These are phyloP conservation scores for Daldinia sp. DNA, from an alignment of 2,329 filamentous ascomycete species.

Conservation along the genomic window DNA sequence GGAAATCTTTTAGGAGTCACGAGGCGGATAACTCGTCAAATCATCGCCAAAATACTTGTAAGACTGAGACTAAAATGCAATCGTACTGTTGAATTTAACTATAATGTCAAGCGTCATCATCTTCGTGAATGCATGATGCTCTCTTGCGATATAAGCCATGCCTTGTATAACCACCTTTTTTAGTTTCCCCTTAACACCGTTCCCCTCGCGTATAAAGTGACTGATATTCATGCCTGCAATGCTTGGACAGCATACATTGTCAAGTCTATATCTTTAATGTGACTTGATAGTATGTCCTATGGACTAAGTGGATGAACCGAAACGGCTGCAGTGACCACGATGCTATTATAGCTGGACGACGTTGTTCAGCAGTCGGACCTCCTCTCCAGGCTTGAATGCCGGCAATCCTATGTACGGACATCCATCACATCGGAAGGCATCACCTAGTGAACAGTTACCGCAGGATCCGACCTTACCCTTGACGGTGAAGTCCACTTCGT, in stretches of 20 bases:
- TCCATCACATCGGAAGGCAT: conserved; percentile 82
- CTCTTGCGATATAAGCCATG: neutral
- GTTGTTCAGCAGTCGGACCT: conserved; percentile 88
- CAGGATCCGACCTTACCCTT: conserved; percentile 96
- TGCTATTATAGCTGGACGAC: conserved; percentile 77
- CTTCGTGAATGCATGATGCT: neutral
- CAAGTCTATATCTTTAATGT: conserved; percentile 7
- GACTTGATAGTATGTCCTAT: conserved; percentile 7
- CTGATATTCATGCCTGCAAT: conserved; percentile 8
- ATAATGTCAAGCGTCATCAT: conserved; percentile 1
- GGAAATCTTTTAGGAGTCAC: neutral
- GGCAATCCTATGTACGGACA: conserved; percentile 69
- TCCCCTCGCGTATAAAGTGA: conserved; percentile 7
- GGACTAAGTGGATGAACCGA: conserved; percentile 1
- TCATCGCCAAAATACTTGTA: neutral
- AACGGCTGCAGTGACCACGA: neutral
- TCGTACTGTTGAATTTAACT: neutral
- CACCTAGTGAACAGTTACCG: conserved; percentile 88
- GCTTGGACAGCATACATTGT: neutral
- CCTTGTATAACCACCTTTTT: conserved; percentile 6
- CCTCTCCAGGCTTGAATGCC: conserved; percentile 96
- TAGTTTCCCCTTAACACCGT: conserved; percentile 18
- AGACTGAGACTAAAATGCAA: neutral
- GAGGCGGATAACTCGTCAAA: too few relatives aligned
- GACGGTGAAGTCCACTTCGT: conserved; percentile 96